A percentile compares a stretch with the other conserved stretches of the same genome.
phyloP scores from a whole-genome alignment of 2,329 filamentous ascomycete genomes.

The Fragosphaeria purpurea region DNA sequence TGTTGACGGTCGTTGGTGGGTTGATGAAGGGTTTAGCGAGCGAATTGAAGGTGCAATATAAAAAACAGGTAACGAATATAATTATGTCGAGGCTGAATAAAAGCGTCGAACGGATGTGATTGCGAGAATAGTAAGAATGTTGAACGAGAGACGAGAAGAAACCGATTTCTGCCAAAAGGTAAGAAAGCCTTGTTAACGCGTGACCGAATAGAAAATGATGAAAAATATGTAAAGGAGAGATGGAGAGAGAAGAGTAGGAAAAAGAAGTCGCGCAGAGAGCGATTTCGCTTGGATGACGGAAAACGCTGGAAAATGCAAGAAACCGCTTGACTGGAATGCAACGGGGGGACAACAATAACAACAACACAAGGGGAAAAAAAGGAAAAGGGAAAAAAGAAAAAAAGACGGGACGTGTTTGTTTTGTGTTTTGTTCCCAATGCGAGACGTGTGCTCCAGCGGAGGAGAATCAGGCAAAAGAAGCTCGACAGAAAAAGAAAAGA shows the following conservation, averaged over 20 bases:
- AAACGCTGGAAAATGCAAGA: too few species aligned
- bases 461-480: conserved; percentile 1
- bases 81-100: conserved; percentile 10
- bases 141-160: conserved; percentile 6
- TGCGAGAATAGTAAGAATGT: neutral
- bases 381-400: neutral
- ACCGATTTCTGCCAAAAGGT: neutral
- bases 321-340: neutral
- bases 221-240: neutral
- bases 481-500: too few species aligned
- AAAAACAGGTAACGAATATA: neutral
- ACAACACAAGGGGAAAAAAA: neutral
- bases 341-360: neutral
- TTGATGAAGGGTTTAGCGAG: neutral
- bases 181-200: neutral
- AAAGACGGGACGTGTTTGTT: neutral
- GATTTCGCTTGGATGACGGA: too few species aligned
- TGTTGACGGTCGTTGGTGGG: conserved; percentile 20
- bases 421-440: conserved; percentile 3
- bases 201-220: neutral
- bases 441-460: conserved; percentile 1
- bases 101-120: neutral
- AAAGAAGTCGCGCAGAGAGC: neutral
- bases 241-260: neutral
- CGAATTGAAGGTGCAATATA: neutral